Conservation (phyloP, 1,284 basidiomycete species). For the Cryptococcus deneoformans region DNA sequence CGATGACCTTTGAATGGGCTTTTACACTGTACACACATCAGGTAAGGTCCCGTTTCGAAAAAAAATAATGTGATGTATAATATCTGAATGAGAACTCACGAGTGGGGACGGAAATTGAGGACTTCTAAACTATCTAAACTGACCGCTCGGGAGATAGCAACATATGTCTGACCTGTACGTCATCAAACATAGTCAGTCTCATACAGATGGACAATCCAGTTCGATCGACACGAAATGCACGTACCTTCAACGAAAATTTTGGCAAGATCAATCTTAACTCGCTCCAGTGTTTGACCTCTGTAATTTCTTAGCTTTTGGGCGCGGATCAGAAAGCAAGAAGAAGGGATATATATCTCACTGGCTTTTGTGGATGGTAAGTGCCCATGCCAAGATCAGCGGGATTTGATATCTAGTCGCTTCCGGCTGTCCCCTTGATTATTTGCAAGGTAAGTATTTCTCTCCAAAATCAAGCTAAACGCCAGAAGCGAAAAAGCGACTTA, state of each 20-base stretch:
- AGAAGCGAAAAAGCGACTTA: conserved; percentile 3
- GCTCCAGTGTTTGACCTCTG: conserved; percentile 58
- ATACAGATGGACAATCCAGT: not conserved
- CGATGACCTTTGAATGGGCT: conserved; percentile 19
- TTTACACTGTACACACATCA: conserved; percentile 15
- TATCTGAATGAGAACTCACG: conserved; percentile 12
- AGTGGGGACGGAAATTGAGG: conserved; percentile 14
- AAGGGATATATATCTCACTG: conserved; percentile 7
- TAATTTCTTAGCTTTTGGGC: no score
- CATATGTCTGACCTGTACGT: conserved; percentile 34
- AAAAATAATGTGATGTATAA: not conserved
- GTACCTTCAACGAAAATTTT: conserved; percentile 57
- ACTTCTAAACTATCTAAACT: conserved; percentile 33
- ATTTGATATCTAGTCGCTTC: conserved; percentile 31
- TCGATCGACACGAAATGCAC: not conserved
- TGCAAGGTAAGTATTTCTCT: not conserved
- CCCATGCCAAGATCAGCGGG: conserved; percentile 35
- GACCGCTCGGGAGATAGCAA: conserved; percentile 38
- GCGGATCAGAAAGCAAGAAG: not conserved
- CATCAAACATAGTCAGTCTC: not conserved
- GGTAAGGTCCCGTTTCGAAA: not conserved
- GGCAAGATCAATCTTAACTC: conserved; percentile 76
- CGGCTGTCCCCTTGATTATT: conserved; percentile 7
- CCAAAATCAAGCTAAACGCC: not conserved
- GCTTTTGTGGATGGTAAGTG: conserved; percentile 41